Evolutionary conservation across 345 rosid species (phyloP).

Genomic region (Adansonia digitata): DNA sequence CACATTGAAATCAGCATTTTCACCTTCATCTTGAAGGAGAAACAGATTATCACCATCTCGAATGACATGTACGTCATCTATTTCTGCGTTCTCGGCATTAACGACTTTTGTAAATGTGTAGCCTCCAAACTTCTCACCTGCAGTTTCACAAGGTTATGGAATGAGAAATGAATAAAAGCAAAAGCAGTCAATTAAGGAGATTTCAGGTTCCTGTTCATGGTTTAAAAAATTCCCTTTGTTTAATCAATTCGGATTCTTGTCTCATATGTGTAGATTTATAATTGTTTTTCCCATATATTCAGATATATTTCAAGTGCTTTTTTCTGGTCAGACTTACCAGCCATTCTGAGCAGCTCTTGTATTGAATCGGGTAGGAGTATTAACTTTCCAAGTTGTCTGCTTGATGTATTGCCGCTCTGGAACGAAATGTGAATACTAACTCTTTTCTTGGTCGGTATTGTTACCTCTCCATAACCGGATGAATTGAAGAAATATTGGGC

Average conservation of each 20-base stretch:
- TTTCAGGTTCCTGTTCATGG: slow-evolving; percentile 13
- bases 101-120: slow-evolving; percentile 43
- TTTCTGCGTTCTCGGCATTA: slow-evolving; percentile 67
- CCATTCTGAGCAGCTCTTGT: slow-evolving; percentile 66
- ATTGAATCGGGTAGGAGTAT: slow-evolving; percentile 75
- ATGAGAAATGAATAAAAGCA: slow-evolving; percentile 28
- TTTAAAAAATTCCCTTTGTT: background rate
- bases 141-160: slow-evolving; percentile 34
- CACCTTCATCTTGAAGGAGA: slow-evolving; percentile 42
- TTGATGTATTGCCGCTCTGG: slow-evolving; percentile 24
- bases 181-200: slow-evolving; percentile 3
- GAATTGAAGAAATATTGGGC: slow-evolving; percentile 19
- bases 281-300: slow-evolving; percentile 16
- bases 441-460: slow-evolving; percentile 43
- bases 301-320: slow-evolving; percentile 24
- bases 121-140: slow-evolving; percentile 80
- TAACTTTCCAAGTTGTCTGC: slow-evolving; percentile 44
- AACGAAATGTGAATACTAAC: slow-evolving; percentile 67
- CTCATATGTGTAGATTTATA: background rate
- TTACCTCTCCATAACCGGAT: slow-evolving; percentile 20
- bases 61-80: slow-evolving; percentile 70
- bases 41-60: slow-evolving; percentile 93
- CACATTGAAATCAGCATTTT: slow-evolving; percentile 19
- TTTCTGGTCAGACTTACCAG: slow-evolving; percentile 53
- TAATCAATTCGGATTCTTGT: background rate